A percentile compares a stretch with the other conserved stretches of the same genome.
Evolutionary conservation across 306 rosid species (phyloP).

Genomic region (Prunus fruticosa): DNA sequence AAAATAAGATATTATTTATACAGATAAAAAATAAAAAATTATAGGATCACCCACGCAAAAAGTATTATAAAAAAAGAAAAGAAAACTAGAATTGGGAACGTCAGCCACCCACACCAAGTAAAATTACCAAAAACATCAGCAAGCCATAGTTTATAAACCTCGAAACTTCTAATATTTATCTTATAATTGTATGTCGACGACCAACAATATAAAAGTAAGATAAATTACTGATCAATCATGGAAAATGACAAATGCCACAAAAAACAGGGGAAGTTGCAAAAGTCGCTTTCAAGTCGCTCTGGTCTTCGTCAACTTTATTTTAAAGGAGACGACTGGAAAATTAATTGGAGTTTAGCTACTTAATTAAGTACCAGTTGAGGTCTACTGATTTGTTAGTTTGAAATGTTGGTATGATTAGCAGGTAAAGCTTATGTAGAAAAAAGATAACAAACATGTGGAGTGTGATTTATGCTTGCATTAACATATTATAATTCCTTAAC

Average conservation of each 20-base stretch:
- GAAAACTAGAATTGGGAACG: background rate
- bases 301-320: background rate
- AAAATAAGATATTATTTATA: too few relatives aligned
- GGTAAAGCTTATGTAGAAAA: background rate
- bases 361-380: background rate
- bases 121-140: background rate
- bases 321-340: background rate
- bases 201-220: background rate
- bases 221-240: background rate
- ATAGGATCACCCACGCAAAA: background rate
- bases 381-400: background rate
- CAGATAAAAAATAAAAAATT: too few relatives aligned
- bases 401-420: background rate
- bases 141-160: too few relatives aligned
- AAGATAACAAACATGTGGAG: too few relatives aligned
- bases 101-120: background rate
- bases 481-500: background rate
- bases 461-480: too few relatives aligned
- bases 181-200: background rate
- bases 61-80: too few relatives aligned
- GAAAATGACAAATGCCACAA: background rate
- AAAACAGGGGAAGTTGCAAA: background rate
- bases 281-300: background rate
- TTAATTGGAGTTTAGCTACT: background rate
- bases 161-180: background rate